Base-by-base conservation (phyloP, 805 yeast genomes). In the Phaffomyces antillensis region DNA sequence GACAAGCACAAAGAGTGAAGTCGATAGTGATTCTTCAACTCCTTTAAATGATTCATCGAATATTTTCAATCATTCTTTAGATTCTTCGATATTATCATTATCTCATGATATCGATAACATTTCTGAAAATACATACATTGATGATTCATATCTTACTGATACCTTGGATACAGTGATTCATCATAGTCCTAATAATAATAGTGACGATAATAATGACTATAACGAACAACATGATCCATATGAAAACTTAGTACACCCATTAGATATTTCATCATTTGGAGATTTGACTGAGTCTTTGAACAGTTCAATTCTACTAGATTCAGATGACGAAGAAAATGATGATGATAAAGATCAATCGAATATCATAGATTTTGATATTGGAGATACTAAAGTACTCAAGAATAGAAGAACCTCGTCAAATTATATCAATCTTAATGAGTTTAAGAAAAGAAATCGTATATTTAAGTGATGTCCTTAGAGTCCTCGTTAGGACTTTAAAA, bases 241-340 rank as follows among this genome's bases (percentile, higher is more conserved):
- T 28, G 53, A 44, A 23, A 44, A 50, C 28, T 10, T 54, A 11
- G 35, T 47, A 13, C 62, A 56, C 42, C 61, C 61, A 12, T 24
- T 54, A 47, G 62, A 56, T 36, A 45, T 58, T 6, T 52, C 54
- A n/a, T 26, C 46, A 2, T 49, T 45, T 37, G 41, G 41, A 30
- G 42, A 44, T 12, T 31, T 44, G 39, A 37, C 44, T 5, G 26
- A 24, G 3, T 40, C 47, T 7, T 26, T 44, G 17, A 33, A 28
- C 30, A 28, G 4, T 10, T 28, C 30, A 28, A 28, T 28, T 11
- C 11, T 28, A 28, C 6, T 28, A 13, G 13, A 28, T 3, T 28
- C 13, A 11, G 30, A 28, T 11, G 30, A 28, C 11, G 30, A 24
- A 4, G 36, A 40, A 12, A 34, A 40, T 5, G 18, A 12, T 28